Evolutionary conservation across 345 rosid genomes (phyloP).

Genomic region (Cardamine occulta): DNA sequence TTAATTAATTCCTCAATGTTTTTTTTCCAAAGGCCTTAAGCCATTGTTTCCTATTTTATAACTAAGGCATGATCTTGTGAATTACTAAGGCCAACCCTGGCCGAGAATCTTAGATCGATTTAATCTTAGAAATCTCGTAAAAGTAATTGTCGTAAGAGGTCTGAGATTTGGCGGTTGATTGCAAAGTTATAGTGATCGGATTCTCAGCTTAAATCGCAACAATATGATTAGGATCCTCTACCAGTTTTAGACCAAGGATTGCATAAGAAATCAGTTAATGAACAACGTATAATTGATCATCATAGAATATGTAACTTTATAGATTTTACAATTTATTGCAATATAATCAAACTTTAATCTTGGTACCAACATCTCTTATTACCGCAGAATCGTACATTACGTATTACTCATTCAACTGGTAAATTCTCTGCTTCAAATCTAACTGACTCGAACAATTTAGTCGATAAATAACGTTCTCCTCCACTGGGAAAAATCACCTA

Average conservation of each 20-base stretch:
- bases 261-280: background rate
- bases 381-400: background rate
- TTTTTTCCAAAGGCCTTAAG: too few relatives aligned
- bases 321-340: background rate
- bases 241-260: background rate
- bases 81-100: background rate
- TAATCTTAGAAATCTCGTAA: background rate
- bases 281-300: constrained; percentile 29
- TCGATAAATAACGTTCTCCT: constrained; percentile 74
- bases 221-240: background rate
- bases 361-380: constrained; percentile 9
- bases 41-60: too few relatives aligned
- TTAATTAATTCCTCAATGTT: too few relatives aligned
- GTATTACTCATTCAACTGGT: constrained; percentile 33
- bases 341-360: background rate
- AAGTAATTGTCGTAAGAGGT: background rate
- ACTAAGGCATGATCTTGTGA: background rate
- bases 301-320: background rate
- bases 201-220: background rate
- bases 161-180: background rate
- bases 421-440: constrained; percentile 62
- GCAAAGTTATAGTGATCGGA: background rate
- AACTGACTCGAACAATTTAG: constrained; percentile 57
- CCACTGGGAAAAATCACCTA: constrained; percentile 77
- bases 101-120: background rate